Conservation (phyloP, 2,329 filamentous ascomycete genomes). For the Fusarium sp. region DNA sequence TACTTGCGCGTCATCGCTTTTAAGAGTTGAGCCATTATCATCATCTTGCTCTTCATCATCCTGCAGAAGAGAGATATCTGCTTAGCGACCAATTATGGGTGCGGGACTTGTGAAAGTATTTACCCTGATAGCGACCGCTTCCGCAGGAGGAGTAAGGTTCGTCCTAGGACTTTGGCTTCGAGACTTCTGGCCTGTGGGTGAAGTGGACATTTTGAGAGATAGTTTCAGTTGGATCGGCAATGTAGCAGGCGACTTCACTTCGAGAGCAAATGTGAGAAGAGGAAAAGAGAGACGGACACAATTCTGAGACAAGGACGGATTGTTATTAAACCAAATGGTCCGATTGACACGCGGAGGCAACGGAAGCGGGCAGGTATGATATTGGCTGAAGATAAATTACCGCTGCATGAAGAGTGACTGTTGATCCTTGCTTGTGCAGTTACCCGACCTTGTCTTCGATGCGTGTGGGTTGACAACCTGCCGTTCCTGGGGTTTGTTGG, state of each 20-base stretch:
- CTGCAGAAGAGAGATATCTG: background rate
- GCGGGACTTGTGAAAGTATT: background rate
- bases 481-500: background rate
- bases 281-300: background rate
- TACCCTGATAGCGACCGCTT: background rate
- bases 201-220: background rate
- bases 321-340: background rate
- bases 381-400: background rate
- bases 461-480: background rate
- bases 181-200: background rate
- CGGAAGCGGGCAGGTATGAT: background rate
- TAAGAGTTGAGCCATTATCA: background rate
- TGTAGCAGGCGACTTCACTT: background rate
- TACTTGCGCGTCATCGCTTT: slow-evolving; percentile 3
- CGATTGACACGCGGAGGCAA: background rate
- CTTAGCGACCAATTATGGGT: background rate
- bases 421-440: background rate
- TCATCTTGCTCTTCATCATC: background rate
- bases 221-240: background rate
- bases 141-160: background rate
- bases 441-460: background rate
- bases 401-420: background rate
- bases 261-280: background rate
- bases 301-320: background rate
- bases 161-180: background rate